Evolutionary conservation across 2,329 filamentous ascomycete species (phyloP).

Genomic region (Didymella pinodella): DNA sequence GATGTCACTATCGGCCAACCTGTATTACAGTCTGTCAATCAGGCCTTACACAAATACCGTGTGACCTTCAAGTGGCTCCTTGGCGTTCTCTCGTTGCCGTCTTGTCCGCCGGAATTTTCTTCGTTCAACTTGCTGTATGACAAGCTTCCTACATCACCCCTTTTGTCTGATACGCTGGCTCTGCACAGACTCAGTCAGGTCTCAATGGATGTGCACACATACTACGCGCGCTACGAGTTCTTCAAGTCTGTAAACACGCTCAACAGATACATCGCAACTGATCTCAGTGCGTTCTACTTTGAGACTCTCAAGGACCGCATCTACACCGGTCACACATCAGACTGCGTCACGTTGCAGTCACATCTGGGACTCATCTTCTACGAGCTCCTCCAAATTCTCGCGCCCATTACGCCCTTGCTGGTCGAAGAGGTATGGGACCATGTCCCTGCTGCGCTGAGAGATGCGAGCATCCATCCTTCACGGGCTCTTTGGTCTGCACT

Average conservation of each 20-base stretch:
- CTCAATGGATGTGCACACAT: constrained; percentile 68
- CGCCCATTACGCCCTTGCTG: constrained; percentile 80
- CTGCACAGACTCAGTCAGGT: constrained; percentile 75
- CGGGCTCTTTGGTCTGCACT: constrained; percentile 38
- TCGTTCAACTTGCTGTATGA: constrained; percentile 33
- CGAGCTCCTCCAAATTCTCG: constrained; percentile 78
- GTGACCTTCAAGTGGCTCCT: constrained; percentile 90
- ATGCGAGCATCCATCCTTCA: constrained; percentile 37
- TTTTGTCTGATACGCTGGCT: constrained; percentile 68
- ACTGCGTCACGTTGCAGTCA: constrained; percentile 65
- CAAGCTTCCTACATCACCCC: constrained; percentile 13
- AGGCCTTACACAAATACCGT: constrained; percentile 82
- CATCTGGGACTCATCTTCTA: constrained; percentile 70
- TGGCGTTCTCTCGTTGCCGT: constrained; percentile 64
- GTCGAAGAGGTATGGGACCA: constrained; percentile 90
- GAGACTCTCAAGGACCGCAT: constrained; percentile 91
- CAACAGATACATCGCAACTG: constrained; percentile 81
- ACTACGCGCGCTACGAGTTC: constrained; percentile 79
- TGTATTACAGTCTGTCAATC: constrained; percentile 79
- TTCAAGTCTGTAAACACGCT: constrained; percentile 76
- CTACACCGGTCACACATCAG: constrained; percentile 79
- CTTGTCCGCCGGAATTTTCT: constrained; percentile 40
- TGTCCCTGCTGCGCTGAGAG: constrained; percentile 69
- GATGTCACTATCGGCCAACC: constrained; percentile 84
- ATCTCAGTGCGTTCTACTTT: constrained; percentile 92